These are phyloP conservation scores for Exserohilum turcica DNA, from an alignment of 2,329 filamentous ascomycete genomes.

Conservation along the genomic window DNA sequence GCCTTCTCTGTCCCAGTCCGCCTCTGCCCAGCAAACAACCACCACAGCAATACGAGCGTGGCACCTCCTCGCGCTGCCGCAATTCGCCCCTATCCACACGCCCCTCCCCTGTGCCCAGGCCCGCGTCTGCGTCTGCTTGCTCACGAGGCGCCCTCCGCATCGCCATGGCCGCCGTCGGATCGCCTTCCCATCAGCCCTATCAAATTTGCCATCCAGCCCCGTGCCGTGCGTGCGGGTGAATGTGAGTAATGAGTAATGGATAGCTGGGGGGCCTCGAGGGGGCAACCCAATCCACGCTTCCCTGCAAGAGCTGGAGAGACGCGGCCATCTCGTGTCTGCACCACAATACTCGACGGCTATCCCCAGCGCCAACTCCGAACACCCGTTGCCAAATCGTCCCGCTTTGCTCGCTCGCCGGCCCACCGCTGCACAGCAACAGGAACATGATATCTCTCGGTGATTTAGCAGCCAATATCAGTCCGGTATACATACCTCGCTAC, in stretches of 20 bases:
- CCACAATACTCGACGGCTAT: background rate
- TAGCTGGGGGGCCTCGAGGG: background rate
- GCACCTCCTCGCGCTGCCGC: constrained; percentile 2
- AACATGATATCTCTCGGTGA: constrained; percentile 8
- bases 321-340: background rate
- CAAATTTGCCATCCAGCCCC: constrained; percentile 2
- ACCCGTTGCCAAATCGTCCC: background rate
- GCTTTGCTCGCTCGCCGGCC: background rate
- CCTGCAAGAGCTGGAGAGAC: background rate
- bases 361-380: background rate
- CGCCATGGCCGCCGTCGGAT: background rate
- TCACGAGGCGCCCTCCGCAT: background rate
- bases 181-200: constrained; percentile 9
- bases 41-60: constrained; percentile 5
- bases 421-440: background rate
- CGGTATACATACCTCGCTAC: constrained; percentile 4
- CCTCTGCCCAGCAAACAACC: constrained; percentile 11
- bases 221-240: constrained; percentile 2
- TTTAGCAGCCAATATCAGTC: constrained; percentile 9
- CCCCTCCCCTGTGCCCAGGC: constrained; percentile 1
- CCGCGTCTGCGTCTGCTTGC: constrained; percentile 1
- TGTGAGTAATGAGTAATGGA: constrained; percentile 1
- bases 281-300: background rate
- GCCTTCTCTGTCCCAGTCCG: constrained; percentile 3
- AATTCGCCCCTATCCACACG: background rate